These are phyloP conservation scores for Echites panduratus DNA, from an alignment of 257 asterid genomes.

Conservation along the genomic window DNA sequence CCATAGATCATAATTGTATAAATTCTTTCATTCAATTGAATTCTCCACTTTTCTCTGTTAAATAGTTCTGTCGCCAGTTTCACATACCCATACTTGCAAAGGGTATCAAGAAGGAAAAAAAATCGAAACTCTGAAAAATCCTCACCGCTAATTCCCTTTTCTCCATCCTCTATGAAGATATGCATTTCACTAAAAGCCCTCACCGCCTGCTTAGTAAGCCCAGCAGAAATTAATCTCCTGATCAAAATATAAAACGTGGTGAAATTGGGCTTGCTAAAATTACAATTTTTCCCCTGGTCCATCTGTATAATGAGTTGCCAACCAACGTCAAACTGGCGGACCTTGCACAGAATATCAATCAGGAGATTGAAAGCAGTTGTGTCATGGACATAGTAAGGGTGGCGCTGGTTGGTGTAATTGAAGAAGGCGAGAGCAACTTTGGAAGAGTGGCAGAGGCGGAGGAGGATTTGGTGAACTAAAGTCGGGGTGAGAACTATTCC, in stretches of 20 bases:
- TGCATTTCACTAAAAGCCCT: slow-evolving; percentile 71
- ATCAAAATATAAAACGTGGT: slow-evolving; percentile 69
- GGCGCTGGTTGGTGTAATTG: slow-evolving; percentile 34
- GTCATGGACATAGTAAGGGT: slow-evolving; percentile 35
- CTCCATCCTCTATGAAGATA: slow-evolving; percentile 43
- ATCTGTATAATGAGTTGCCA: slow-evolving; percentile 74
- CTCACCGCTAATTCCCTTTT: slow-evolving; percentile 4
- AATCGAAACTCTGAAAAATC: slow-evolving; percentile 27
- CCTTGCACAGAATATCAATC: slow-evolving; percentile 61
- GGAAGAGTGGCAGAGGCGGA: slow-evolving; percentile 62
- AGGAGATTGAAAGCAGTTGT: slow-evolving; percentile 58
- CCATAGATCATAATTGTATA: slow-evolving; percentile 79
- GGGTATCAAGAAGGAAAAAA: slow-evolving; percentile 69
- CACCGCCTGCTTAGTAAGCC: slow-evolving; percentile 60
- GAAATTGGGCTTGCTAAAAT: slow-evolving; percentile 45
- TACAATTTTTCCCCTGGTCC: slow-evolving; percentile 32
- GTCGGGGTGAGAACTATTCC: slow-evolving; percentile 55
- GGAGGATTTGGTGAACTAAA: slow-evolving; percentile 75
- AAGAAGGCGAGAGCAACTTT: slow-evolving; percentile 84
- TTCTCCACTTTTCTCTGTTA: slow-evolving; percentile 64
- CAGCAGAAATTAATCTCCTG: slow-evolving; percentile 64
- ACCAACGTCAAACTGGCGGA: slow-evolving; percentile 76
- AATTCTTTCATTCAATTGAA: slow-evolving; percentile 44
- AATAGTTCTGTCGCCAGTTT: slow-evolving; percentile 76
- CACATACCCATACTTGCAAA: slow-evolving; percentile 81